Base-by-base conservation (phyloP, 805 yeast genomes). In the Candida tammaniensis region DNA sequence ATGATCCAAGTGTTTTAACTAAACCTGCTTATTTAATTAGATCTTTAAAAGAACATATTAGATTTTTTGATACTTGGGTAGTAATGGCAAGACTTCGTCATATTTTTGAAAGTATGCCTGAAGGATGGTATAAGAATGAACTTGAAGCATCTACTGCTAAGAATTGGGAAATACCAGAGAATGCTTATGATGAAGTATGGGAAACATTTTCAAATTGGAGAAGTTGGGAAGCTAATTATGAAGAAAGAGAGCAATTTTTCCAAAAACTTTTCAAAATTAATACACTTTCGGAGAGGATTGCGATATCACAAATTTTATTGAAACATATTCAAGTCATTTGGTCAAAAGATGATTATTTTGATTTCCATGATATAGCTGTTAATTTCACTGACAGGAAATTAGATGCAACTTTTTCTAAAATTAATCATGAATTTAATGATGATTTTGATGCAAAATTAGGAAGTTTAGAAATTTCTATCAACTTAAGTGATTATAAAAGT, bases 1-100 rank as follows among this genome's bases (percentile, higher is more conserved):
- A 85, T 42, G 98, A 93, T 49, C 94, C 98, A 0, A 78, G 86
- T 5, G 96, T 88, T 13, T 72, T 91, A 33, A 89, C 97, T 1
- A 82, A 87, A 33, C 96, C 97, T 0, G 82, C 96, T 0, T 80
- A 84, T 47, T 77, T 87, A 19, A 74, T 86, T 30, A 68, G 96
- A 34, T 73, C 88, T 3, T 73, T 81, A 2, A 68, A 71, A 13
- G 74, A 79, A 16, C 97, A 89, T 58, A 78, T 87, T 2, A 67
- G 98, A 43, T 76, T 81, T 16, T 76, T 78, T 40, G 86, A 87
- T 46, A 78, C 94, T 48, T 93, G 98, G 98, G 84, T 86, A 48
- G 73, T 89, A 14, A 66, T 86, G 27, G 78, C 87, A 2, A 70
- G 96, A 23, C 58, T 93, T 27, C 70, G 97, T 19, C 94, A 91